A percentile compares a stretch with the other conserved stretches of the same genome.
These are phyloP conservation scores for Xylaria cubensis DNA, from an alignment of 495 filamentous ascomycete genomes.

Conservation along the genomic window DNA sequence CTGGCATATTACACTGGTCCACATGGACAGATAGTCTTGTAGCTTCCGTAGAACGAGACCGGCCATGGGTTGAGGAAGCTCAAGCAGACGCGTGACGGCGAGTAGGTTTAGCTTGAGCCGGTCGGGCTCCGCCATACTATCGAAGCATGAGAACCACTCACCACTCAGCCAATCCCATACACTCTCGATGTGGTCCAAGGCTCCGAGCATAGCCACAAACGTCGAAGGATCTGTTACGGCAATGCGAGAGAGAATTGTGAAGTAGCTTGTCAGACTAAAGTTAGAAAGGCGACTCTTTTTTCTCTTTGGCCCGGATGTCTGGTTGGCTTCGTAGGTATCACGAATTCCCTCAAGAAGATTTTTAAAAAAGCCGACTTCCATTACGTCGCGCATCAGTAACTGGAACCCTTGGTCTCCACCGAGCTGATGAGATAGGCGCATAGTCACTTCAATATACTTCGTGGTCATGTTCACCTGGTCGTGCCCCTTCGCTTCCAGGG, in stretches of 20 bases:
- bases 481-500: slow-evolving; percentile 65
- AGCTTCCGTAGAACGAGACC: slow-evolving; percentile 52
- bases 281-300: slow-evolving; percentile 67
- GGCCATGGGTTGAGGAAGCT: slow-evolving; percentile 62
- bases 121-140: slow-evolving; percentile 75
- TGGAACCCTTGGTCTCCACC: slow-evolving; percentile 70
- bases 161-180: slow-evolving; percentile 74
- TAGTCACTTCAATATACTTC: slow-evolving; percentile 71
- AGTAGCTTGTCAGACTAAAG: slow-evolving; percentile 80
- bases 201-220: slow-evolving; percentile 64
- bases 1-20: slow-evolving; percentile 55
- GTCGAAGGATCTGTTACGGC: slow-evolving; percentile 70
- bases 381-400: slow-evolving; percentile 69
- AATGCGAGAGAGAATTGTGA: slow-evolving; percentile 81
- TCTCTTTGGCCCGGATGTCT: slow-evolving; percentile 77
- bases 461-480: slow-evolving; percentile 72
- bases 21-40: slow-evolving; percentile 62
- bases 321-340: slow-evolving; percentile 71
- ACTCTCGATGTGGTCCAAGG: slow-evolving; percentile 51
- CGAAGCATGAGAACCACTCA: slow-evolving; percentile 90
- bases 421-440: slow-evolving; percentile 71
- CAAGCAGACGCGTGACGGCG: slow-evolving; percentile 80
- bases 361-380: slow-evolving; percentile 69
- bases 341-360: slow-evolving; percentile 74
- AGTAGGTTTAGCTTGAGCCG: slow-evolving; percentile 83